These are phyloP conservation scores for Boletus reticuloceps DNA, from an alignment of 768 basidiomycete genomes.

Conservation along the genomic window DNA sequence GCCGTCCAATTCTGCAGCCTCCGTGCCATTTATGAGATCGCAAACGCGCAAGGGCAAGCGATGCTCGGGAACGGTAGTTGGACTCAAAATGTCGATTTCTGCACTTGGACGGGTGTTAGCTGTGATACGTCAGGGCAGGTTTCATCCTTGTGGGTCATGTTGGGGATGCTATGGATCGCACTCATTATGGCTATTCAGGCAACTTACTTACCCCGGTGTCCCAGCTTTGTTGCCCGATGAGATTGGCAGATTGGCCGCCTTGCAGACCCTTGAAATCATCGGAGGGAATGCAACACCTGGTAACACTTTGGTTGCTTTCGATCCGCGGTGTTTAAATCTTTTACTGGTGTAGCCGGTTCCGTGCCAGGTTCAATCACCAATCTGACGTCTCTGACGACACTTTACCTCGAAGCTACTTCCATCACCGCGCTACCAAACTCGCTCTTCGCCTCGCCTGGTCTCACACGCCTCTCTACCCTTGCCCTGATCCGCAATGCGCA, in stretches of 20 bases:
- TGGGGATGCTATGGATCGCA: not conserved
- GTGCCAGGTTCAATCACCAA: slow-evolving; percentile 39
- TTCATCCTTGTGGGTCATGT: slow-evolving; percentile 37
- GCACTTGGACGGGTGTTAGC: slow-evolving; percentile 45
- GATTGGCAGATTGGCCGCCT: slow-evolving; percentile 36
- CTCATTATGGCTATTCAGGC: slow-evolving; percentile 19
- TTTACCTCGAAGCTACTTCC: slow-evolving; percentile 41
- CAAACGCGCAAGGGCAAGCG: slow-evolving; percentile 37
- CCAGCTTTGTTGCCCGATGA: slow-evolving; percentile 43
- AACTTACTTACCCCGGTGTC: slow-evolving; percentile 45
- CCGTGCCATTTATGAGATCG: slow-evolving; percentile 40
- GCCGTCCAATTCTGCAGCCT: slow-evolving; percentile 50
- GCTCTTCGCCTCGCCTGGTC: slow-evolving; percentile 30
- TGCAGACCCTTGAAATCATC: slow-evolving; percentile 38
- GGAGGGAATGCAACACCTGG: slow-evolving; percentile 44
- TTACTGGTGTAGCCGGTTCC: slow-evolving; percentile 33
- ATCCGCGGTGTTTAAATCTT: not conserved
- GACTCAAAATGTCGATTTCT: slow-evolving; percentile 44
- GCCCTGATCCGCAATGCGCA: slow-evolving; percentile 40
- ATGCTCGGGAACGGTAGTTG: slow-evolving; percentile 42
- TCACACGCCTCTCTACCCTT: slow-evolving; percentile 35
- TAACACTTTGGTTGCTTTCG: slow-evolving; percentile 17
- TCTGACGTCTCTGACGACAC: slow-evolving; percentile 35
- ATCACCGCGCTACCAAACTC: slow-evolving; percentile 35
- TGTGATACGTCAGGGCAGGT: slow-evolving; percentile 42